phyloP scores from a whole-genome alignment of 139 green algal genomes.

The Chlorella sp. region DNA sequence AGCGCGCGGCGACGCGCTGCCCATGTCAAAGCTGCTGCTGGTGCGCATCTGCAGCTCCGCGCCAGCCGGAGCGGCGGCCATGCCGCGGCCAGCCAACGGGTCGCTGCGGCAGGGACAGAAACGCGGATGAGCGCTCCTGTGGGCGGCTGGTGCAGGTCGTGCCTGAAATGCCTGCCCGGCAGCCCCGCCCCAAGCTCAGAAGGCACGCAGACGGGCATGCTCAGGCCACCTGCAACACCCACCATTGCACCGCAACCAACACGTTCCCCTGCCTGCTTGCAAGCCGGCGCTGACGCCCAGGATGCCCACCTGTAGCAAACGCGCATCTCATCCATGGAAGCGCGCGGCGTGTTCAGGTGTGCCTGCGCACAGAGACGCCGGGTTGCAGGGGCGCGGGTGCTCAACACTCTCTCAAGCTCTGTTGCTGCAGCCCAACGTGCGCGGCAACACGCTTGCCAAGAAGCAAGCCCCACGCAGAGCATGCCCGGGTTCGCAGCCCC shows the following conservation, averaged over 20 bases:
- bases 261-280: not conserved
- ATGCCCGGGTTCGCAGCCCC: too few species aligned
- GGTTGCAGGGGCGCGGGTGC: too few species aligned
- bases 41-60: not conserved
- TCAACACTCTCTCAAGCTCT: too few species aligned
- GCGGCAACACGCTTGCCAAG: too few species aligned
- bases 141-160: too few species aligned
- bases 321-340: not conserved
- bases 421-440: too few species aligned
- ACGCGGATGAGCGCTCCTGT: not conserved
- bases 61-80: not conserved
- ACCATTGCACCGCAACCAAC: not conserved
- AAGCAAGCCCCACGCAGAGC: too few species aligned
- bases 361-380: not conserved
- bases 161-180: too few species aligned
- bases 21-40: slow-evolving; percentile 7
- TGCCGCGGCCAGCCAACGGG: not conserved
- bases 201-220: not conserved
- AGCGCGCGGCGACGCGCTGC: not conserved
- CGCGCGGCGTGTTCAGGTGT: slow-evolving; percentile 22
- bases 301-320: slow-evolving; percentile 4
- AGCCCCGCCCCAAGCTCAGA: not conserved
- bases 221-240: not conserved
- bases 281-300: too few species aligned
- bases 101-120: slow-evolving; percentile 1